These are phyloP conservation scores for Delitschia confertaspora DNA, from an alignment of 495 filamentous ascomycete species.

Conservation along the genomic window DNA sequence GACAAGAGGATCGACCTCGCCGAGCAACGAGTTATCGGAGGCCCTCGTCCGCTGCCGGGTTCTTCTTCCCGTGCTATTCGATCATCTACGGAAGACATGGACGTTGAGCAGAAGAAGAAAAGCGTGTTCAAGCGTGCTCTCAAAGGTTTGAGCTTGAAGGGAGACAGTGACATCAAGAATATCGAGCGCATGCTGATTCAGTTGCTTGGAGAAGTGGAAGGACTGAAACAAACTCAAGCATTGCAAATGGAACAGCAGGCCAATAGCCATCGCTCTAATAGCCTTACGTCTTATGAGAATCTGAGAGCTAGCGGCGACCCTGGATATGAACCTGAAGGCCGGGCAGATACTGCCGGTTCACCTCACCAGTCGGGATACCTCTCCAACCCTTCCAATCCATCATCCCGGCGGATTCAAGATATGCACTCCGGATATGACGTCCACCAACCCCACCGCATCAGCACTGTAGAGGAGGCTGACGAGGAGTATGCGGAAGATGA, in stretches of 20 bases:
- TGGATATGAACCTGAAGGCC: constrained; percentile 76
- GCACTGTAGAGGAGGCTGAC: constrained; percentile 66
- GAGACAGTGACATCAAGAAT: constrained; percentile 74
- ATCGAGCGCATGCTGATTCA: constrained; percentile 96
- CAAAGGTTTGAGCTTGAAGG: constrained; percentile 77
- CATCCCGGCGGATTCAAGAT: constrained; percentile 53
- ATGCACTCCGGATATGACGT: constrained; percentile 48
- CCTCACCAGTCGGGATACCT: constrained; percentile 72
- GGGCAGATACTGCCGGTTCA: constrained; percentile 65
- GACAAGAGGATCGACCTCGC: constrained; percentile 80
- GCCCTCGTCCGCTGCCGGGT: constrained; percentile 76
- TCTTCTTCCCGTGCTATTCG: constrained; percentile 48
- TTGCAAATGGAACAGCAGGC: constrained; percentile 30
- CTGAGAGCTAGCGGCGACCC: constrained; percentile 48
- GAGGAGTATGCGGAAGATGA: constrained; percentile 34
- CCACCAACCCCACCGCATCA: constrained; percentile 67
- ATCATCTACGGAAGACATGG: constrained; percentile 53
- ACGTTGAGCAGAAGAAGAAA: constrained; percentile 74
- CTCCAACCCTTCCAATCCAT: constrained; percentile 53
- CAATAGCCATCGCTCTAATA: constrained; percentile 29
- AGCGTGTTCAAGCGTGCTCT: constrained; percentile 88
- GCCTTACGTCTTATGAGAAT: constrained; percentile 44
- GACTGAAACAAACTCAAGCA: constrained; percentile 55
- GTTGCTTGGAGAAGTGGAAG: constrained; percentile 83
- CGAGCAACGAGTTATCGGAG: constrained; percentile 69